A percentile compares a stretch with the other conserved stretches of the same genome.
These are phyloP conservation scores for Tremella yokohamensis DNA, from an alignment of 768 basidiomycete species.

Conservation along the genomic window DNA sequence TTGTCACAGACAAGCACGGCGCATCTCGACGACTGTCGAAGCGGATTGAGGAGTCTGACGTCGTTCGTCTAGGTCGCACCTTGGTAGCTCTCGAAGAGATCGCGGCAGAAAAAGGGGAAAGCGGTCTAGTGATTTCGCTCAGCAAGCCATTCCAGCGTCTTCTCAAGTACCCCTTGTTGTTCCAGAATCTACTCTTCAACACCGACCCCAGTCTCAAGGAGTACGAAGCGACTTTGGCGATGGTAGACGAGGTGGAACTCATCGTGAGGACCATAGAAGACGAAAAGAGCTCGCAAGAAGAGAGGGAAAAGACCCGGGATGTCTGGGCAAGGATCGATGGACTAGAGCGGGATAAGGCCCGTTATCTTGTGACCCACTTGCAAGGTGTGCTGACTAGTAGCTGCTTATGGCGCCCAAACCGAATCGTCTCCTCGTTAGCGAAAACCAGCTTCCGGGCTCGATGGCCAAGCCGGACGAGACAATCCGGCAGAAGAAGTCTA, in stretches of 20 bases:
- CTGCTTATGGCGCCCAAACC: conserved; percentile 80
- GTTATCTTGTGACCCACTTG: neutral
- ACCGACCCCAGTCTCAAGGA: conserved; percentile 96
- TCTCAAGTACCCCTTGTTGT: conserved; percentile 92
- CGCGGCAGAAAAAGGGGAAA: conserved; percentile 83
- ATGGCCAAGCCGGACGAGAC: conserved; percentile 53
- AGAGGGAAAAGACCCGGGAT: conserved; percentile 90
- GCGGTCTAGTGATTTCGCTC: conserved; percentile 86
- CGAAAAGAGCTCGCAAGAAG: conserved; percentile 94
- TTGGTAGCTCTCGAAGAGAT: conserved; percentile 62
- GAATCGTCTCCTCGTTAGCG: conserved; percentile 79
- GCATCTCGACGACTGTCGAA: conserved; percentile 11
- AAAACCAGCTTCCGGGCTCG: conserved; percentile 54
- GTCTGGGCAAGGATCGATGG: conserved; percentile 95
- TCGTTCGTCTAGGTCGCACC: conserved; percentile 14
- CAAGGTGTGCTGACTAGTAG: conserved; percentile 28
- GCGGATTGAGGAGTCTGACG: conserved; percentile 21
- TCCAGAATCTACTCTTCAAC: conserved; percentile 88
- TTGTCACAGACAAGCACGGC: conserved; percentile 17
- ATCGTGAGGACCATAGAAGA: conserved; percentile 97
- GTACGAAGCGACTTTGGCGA: conserved; percentile 84
- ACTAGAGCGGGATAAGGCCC: conserved; percentile 82
- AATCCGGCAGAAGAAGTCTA: conserved; percentile 76
- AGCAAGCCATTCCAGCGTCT: conserved; percentile 97
- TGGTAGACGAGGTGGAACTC: conserved; percentile 94